Percentiles rank a stretch among this genome's conserved stretches.
These are phyloP conservation scores for Syncephalastrum racemosum DNA, from an alignment of 371 early-diverging fungal genomes.

Conservation along the genomic window DNA sequence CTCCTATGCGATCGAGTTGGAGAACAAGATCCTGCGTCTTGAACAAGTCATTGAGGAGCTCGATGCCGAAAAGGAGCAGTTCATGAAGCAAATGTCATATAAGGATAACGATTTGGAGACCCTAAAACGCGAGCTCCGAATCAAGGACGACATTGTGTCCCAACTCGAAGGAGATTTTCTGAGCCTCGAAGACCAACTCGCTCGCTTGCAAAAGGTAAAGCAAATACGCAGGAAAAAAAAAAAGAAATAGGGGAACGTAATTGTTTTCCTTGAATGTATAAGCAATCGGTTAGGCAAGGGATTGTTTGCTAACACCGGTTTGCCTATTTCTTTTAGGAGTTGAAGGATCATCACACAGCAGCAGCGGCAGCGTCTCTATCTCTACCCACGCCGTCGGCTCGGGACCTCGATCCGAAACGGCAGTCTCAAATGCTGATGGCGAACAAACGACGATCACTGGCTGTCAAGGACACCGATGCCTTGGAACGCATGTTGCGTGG, in stretches of 20 bases:
- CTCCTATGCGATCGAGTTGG: conserved; percentile 44
- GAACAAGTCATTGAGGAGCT: conserved; percentile 42
- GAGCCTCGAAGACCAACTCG: conserved; percentile 45
- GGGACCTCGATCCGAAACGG: conserved; percentile 31
- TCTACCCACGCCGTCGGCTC: conserved; percentile 4
- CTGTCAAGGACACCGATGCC: conserved; percentile 44
- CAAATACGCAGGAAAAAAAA: too few species aligned
- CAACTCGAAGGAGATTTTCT: conserved; percentile 52
- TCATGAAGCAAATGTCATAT: conserved; percentile 30
- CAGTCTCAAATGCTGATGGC: conserved; percentile 54
- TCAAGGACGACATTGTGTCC: conserved; percentile 53
- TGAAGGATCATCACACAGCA: conserved; percentile 6
- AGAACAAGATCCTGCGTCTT: conserved; percentile 39
- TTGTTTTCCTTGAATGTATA: too few species aligned
- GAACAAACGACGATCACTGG: conserved; percentile 46
- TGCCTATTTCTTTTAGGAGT: background rate
- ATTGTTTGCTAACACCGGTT: too few species aligned
- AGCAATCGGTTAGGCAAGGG: too few species aligned
- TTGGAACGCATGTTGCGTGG: conserved; percentile 47
- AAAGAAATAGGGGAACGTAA: background rate
- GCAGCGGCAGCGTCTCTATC: background rate
- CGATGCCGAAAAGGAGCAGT: conserved; percentile 41
- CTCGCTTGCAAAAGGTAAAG: conserved; percentile 46
- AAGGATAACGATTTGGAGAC: conserved; percentile 48
- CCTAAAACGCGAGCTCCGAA: conserved; percentile 44